phyloP scores from a whole-genome alignment of 306 rosid genomes.

The Prunus fruticosa region DNA sequence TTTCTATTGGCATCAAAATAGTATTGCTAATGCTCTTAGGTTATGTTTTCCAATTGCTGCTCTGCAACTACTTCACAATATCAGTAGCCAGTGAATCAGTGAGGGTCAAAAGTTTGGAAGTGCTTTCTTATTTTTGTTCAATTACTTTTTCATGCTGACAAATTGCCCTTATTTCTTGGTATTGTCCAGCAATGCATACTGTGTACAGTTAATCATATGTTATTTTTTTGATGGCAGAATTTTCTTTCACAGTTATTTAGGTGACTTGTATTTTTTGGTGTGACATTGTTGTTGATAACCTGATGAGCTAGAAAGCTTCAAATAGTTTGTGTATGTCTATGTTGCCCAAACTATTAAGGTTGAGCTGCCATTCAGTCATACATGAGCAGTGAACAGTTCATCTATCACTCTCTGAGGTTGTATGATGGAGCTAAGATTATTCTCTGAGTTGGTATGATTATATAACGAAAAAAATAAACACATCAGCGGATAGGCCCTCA shows the following conservation, averaged over 20 bases:
- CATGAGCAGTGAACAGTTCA: no score
- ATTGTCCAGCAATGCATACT: neutral
- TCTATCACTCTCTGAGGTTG: no score
- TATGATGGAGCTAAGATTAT: no score
- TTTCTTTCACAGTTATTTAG: neutral
- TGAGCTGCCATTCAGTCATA: no score
- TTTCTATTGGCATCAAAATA: no score
- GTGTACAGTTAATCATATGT: neutral
- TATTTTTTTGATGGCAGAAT: neutral
- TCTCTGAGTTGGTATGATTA: no score
- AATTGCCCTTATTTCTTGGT: neutral
- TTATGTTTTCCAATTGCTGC: neutral
- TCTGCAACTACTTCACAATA: neutral
- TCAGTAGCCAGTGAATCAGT: neutral
- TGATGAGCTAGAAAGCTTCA: neutral
- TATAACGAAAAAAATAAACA: no score
- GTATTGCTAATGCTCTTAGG: neutral
- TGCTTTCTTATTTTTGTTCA: neutral
- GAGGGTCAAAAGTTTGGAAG: neutral
- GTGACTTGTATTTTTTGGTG: neutral
- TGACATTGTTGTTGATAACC: neutral
- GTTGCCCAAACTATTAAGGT: no score
- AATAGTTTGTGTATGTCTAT: no score
- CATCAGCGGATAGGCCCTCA: no score
- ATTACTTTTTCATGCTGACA: neutral